Evolutionary conservation across 148 eudicot species (phyloP).

Genomic region (Tetragonia tetragonoides): DNA sequence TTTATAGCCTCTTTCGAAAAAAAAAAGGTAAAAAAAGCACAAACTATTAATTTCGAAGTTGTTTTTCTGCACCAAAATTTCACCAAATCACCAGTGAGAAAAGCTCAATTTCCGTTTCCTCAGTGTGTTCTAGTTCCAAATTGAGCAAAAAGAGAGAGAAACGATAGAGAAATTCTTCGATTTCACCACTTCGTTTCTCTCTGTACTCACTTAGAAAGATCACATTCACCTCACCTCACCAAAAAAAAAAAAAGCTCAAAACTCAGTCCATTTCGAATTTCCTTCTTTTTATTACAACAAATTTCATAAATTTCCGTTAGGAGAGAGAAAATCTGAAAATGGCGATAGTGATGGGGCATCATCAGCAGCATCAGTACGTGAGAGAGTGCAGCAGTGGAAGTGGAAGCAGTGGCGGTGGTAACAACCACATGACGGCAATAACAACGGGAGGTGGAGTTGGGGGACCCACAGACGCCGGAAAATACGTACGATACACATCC

Average conservation of each 20-base stretch:
- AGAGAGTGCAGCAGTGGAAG: slow-evolving; percentile 38
- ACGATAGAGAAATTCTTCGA: too few relatives aligned
- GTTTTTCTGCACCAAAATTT: neutral
- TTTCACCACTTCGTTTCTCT: too few relatives aligned
- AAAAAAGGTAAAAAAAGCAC: neutral
- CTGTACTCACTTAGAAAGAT: too few relatives aligned
- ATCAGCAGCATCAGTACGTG: slow-evolving; percentile 44
- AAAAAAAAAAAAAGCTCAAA: too few relatives aligned
- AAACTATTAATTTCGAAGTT: neutral
- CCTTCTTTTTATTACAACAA: too few relatives aligned
- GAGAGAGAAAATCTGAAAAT: slow-evolving; percentile 27
- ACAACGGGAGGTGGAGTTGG: neutral
- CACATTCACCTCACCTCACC: too few relatives aligned
- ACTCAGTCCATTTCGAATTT: too few relatives aligned
- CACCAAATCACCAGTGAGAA: neutral
- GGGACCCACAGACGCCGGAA: slow-evolving; percentile 45
- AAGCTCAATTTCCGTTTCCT: neutral
- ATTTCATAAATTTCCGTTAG: too few relatives aligned
- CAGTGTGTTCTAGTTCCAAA: too few relatives aligned
- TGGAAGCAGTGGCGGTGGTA: slow-evolving; percentile 18
- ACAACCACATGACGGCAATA: slow-evolving; percentile 30
- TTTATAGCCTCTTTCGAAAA: too few relatives aligned
- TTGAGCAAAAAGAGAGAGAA: too few relatives aligned
- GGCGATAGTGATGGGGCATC: slow-evolving; percentile 73
- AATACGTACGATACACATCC: slow-evolving; percentile 78